Percentiles rank a stretch among this genome's conserved stretches.
These are phyloP conservation scores for Ilex aquifolium DNA, from an alignment of 257 asterid genomes.

Conservation along the genomic window DNA sequence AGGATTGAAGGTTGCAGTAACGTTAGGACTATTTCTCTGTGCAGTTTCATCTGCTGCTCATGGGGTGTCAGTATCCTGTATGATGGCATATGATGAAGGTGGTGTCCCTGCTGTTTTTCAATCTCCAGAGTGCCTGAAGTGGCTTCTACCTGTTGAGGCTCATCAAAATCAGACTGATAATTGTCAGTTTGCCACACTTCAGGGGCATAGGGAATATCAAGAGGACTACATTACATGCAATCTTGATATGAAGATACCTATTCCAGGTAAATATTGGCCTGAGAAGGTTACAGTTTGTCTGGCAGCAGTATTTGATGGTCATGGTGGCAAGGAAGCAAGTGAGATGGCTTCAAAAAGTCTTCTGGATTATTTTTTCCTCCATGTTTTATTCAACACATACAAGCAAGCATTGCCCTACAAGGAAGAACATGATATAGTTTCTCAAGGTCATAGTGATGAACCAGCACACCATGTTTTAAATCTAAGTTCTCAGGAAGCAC, in stretches of 20 bases:
- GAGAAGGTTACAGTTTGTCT: conserved; percentile 36
- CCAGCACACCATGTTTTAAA: conserved; percentile 3
- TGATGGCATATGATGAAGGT: conserved; percentile 63
- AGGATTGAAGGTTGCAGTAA: conserved; percentile 12
- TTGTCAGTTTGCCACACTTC: conserved; percentile 54
- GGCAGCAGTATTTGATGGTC: conserved; percentile 83
- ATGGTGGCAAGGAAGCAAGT: conserved; percentile 74
- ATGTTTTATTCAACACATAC: conserved; percentile 41
- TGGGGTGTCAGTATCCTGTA: conserved; percentile 53
- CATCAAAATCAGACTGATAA: conserved; percentile 24
- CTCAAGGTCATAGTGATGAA: conserved; percentile 8
- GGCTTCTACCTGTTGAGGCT: conserved; percentile 27
- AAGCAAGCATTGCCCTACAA: conserved; percentile 21
- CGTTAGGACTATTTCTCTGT: conserved; percentile 19
- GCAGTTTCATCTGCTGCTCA: conserved; percentile 16
- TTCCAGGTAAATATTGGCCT: conserved; percentile 33
- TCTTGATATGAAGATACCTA: conserved; percentile 45
- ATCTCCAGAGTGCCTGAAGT: conserved; percentile 47
- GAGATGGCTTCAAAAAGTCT: conserved; percentile 58
- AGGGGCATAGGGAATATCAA: conserved; percentile 65
- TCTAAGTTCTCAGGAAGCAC: conserved; percentile 18
- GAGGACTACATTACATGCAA: conserved; percentile 69
- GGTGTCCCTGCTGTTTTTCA: conserved; percentile 47
- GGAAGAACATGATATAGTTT: neutral
- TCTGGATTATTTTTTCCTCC: conserved; percentile 38